These are phyloP conservation scores for Parastagonospora avenae DNA, from an alignment of 2,329 filamentous ascomycete species.

Conservation along the genomic window DNA sequence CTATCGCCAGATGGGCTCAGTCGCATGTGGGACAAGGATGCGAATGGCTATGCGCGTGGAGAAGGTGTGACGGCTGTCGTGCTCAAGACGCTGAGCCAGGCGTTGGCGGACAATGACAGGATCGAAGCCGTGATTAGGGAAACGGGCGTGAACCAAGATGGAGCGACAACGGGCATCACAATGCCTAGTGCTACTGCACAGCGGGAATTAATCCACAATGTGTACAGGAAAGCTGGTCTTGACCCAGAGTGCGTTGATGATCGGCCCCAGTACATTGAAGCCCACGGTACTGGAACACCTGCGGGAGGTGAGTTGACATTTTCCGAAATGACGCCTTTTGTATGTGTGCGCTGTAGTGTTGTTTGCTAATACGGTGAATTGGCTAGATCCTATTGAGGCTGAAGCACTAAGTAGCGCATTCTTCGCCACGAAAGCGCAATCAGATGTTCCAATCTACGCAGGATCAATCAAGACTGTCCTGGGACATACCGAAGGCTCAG, in stretches of 20 bases:
- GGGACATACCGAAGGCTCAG: slow-evolving; percentile 50
- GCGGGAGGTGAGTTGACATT: slow-evolving; percentile 26
- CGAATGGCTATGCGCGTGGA: slow-evolving; percentile 67
- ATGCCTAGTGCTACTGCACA: slow-evolving; percentile 45
- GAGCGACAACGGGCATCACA: slow-evolving; percentile 52
- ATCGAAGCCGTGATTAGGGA: slow-evolving; percentile 51
- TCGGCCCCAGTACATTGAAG: slow-evolving; percentile 27
- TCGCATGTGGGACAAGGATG: slow-evolving; percentile 39
- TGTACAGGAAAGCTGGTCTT: slow-evolving; percentile 45
- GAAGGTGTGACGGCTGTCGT: slow-evolving; percentile 47
- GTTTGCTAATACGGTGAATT: too few species aligned
- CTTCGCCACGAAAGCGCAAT: too few species aligned
- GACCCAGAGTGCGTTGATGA: slow-evolving; percentile 15
- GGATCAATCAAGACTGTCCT: slow-evolving; percentile 47
- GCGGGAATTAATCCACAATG: slow-evolving; percentile 40
- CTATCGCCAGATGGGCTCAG: slow-evolving; percentile 27
- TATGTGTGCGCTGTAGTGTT: too few species aligned
- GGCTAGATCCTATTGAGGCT: slow-evolving; percentile 25
- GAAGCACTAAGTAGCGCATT: slow-evolving; percentile 1
- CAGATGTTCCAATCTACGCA: too few species aligned
- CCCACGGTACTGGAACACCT: slow-evolving; percentile 19
- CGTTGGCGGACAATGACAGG: slow-evolving; percentile 47
- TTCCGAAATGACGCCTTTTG: too few species aligned
- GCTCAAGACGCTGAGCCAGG: slow-evolving; percentile 57
- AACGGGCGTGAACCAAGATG: slow-evolving; percentile 54